Base-by-base conservation (phyloP, 2,329 filamentous ascomycete genomes). In the Sclerotinia minor region DNA sequence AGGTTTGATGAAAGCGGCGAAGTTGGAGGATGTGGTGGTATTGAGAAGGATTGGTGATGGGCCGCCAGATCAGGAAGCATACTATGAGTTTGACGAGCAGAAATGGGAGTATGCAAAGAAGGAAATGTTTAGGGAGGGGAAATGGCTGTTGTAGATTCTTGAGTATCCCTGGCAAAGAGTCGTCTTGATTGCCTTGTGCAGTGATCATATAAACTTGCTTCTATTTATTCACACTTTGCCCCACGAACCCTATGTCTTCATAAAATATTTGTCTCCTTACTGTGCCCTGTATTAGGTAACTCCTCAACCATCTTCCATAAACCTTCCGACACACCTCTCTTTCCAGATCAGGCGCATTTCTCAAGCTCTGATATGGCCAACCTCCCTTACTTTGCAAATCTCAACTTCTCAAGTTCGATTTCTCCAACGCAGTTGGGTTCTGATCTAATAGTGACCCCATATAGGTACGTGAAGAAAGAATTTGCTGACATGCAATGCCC, bases 51-150 rank as follows among this genome's bases (percentile, higher is more conserved):
- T 38, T 29, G 58, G 45, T 2, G 50, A 59, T 32, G 45, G 41
- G 7, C 44, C 29, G 29, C 49, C 19, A 15, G 54, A 50, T 44
- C 45, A 61, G 54, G 65, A 57, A 58, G 47, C 59, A 7, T 5
- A 49, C 13, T 71, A 54, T 66, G 13, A 38, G 8, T 71, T 72
- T 61, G 50, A 8, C 26, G 53, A 32, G 19, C 58, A 57, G 41
- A 65, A 49, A 13, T 75, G 72, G 73, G 70, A 68, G 26, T 35
- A 21, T 29, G 64, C 55, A 19, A 73, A 68, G 65, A 57, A 50
- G 11, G 69, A 55, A 11, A 3, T 74, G n/a, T 60, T 69, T 52
- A 45, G 8, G 4, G 66, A 63, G 24, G 69, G 60, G 0, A 67
- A 59, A 58, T 75, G 73, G 73, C 61, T 32, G 63, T 60, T 68